These are phyloP conservation scores for Fomitiporia mediterranea DNA, from an alignment of 1,284 basidiomycete species.

Conservation along the genomic window DNA sequence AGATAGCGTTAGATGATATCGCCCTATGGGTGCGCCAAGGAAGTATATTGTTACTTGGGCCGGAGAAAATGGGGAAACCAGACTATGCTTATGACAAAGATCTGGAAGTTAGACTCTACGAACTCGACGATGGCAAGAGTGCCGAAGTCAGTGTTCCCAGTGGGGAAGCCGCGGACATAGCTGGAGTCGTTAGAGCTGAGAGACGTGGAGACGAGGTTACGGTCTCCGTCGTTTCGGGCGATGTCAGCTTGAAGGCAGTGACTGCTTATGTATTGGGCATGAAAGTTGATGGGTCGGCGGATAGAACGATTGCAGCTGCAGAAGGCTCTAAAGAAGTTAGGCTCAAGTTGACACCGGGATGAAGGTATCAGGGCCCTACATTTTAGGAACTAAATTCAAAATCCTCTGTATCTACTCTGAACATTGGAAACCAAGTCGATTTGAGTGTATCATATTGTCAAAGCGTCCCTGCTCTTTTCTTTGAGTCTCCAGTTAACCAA, in stretches of 20 bases:
- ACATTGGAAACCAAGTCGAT: too few species aligned
- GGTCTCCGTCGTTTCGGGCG: constrained; percentile 19
- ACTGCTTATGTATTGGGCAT: not conserved
- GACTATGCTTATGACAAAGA: constrained; percentile 58
- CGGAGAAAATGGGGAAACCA: constrained; percentile 48
- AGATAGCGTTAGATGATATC: constrained; percentile 52
- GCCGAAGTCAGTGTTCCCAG: constrained; percentile 42
- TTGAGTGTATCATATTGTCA: too few species aligned
- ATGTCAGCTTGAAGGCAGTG: constrained; percentile 8
- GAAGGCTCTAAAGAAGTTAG: not conserved
- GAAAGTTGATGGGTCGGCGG: not conserved
- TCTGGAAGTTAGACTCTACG: constrained; percentile 51
- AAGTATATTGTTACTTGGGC: constrained; percentile 54
- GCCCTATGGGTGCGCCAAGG: constrained; percentile 64
- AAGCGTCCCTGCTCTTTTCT: too few species aligned
- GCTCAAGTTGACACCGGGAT: not conserved
- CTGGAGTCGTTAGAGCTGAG: constrained; percentile 22
- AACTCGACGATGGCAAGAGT: constrained; percentile 41
- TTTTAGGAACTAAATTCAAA: too few species aligned
- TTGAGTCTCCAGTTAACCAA: too few species aligned
- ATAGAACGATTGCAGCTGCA: not conserved
- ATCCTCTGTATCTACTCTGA: too few species aligned
- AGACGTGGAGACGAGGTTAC: constrained; percentile 21
- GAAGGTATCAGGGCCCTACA: too few species aligned
- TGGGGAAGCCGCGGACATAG: constrained; percentile 28